These are phyloP conservation scores for Claviceps fusiformis DNA, from an alignment of 2,329 filamentous ascomycete genomes.

Conservation along the genomic window DNA sequence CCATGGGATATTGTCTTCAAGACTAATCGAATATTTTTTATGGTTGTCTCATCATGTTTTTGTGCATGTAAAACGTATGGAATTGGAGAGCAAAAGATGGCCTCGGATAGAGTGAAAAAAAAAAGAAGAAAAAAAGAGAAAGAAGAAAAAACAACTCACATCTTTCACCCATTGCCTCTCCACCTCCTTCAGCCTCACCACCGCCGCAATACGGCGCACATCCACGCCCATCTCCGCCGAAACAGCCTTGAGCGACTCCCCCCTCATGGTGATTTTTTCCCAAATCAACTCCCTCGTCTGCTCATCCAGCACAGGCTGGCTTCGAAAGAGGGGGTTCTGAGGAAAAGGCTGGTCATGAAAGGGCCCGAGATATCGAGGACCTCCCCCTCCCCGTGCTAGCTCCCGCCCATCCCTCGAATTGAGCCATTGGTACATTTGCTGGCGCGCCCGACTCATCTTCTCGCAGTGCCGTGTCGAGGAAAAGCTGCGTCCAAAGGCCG, in stretches of 20 bases:
- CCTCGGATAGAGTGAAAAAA: background rate
- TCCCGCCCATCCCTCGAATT: constrained; percentile 13
- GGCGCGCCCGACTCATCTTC: constrained; percentile 24
- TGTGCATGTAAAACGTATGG: background rate
- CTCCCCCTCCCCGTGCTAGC: constrained; percentile 13
- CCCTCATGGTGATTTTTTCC: constrained; percentile 47
- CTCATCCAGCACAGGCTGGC: constrained; percentile 61
- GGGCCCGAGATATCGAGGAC: constrained; percentile 25
- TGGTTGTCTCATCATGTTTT: constrained; percentile 43
- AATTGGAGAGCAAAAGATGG: background rate
- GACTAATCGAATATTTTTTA: constrained; percentile 90
- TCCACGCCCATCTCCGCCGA: constrained; percentile 68
- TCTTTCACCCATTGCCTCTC: constrained; percentile 65
- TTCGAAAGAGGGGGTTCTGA: constrained; percentile 55
- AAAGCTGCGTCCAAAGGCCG: constrained; percentile 21
- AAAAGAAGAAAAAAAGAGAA: background rate
- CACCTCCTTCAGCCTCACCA: constrained; percentile 72
- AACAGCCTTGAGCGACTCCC: constrained; percentile 59
- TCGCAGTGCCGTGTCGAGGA: constrained; percentile 25
- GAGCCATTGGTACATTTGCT: constrained; percentile 26
- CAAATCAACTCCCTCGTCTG: constrained; percentile 61
- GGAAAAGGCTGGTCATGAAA: constrained; percentile 52
- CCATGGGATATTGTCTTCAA: constrained; percentile 88
- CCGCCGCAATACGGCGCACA: constrained; percentile 71
- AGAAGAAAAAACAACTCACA: constrained; percentile 41